phyloP scores from a whole-genome alignment of 306 rosid genomes.

The Cajanus cajan region DNA sequence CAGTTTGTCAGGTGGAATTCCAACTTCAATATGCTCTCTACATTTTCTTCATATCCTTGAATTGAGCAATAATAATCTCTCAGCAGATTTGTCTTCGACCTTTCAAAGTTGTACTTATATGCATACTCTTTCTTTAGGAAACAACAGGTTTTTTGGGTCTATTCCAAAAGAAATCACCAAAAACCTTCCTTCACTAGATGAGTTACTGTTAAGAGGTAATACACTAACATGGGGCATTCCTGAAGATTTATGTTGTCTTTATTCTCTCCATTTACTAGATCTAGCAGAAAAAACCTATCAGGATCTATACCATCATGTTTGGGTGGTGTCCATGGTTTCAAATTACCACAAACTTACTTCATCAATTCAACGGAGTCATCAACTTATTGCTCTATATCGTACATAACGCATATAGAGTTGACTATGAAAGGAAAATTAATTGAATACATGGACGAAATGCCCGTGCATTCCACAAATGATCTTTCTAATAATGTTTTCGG shows the following conservation, averaged over 20 bases:
- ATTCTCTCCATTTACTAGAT: no score
- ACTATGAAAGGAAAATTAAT: neutral
- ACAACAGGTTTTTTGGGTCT: neutral
- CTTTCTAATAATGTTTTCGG: neutral
- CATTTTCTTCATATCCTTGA: no score
- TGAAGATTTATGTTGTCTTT: neutral
- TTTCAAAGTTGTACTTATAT: neutral
- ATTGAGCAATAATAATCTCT: no score
- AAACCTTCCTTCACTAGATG: neutral
- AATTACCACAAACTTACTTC: neutral
- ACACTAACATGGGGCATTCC: neutral
- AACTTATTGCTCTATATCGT: no score
- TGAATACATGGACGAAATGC: neutral
- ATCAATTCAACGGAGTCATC: no score
- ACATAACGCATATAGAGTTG: no score
- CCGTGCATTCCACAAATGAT: neutral
- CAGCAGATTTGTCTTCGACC: neutral
- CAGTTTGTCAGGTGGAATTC: no score
- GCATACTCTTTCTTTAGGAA: neutral
- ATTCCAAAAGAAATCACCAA: neutral
- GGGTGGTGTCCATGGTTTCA: neutral
- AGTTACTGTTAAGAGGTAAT: neutral
- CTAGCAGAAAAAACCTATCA: neutral
- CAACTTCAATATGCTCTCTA: no score
- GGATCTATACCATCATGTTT: no score